Percentiles rank a stretch among this genome's conserved stretches.
These are phyloP conservation scores for Pisolithus tinctorius DNA, from an alignment of 768 basidiomycete genomes.

Conservation along the genomic window DNA sequence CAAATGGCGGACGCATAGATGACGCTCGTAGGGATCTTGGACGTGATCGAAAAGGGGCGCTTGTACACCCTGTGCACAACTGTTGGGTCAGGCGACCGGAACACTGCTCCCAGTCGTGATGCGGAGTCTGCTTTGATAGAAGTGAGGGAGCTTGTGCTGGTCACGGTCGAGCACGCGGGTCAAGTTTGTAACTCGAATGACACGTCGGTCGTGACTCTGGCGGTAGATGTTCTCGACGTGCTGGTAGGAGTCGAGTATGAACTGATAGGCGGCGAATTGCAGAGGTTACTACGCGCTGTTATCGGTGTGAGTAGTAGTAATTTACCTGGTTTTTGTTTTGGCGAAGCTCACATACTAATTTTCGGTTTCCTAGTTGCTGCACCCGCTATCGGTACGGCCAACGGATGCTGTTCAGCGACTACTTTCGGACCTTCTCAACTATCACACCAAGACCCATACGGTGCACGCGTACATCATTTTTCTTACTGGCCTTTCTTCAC, in stretches of 20 bases:
- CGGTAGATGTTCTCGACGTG: constrained; percentile 41
- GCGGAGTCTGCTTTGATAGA: constrained; percentile 7
- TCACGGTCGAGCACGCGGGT: constrained; percentile 24
- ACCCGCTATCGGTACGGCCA: background rate
- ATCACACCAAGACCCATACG: constrained; percentile 67
- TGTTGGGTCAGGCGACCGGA: background rate
- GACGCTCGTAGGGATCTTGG: constrained; percentile 34
- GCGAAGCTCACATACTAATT: constrained; percentile 1
- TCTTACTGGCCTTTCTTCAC: constrained; percentile 33
- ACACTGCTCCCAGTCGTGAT: background rate
- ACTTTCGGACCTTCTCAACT: constrained; percentile 52
- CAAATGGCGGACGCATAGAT: constrained; percentile 6
- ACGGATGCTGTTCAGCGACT: constrained; percentile 25
- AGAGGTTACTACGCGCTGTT: constrained; percentile 43
- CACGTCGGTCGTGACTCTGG: constrained; percentile 19
- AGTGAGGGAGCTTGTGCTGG: constrained; percentile 33
- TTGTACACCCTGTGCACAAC: constrained; percentile 24
- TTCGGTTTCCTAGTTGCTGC: constrained; percentile 11
- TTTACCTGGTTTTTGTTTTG: background rate
- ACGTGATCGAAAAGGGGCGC: constrained; percentile 45
- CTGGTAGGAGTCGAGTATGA: constrained; percentile 59
- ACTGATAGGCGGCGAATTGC: constrained; percentile 42
- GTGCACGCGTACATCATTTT: constrained; percentile 43
- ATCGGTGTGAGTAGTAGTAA: constrained; percentile 35
- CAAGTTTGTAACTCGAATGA: constrained; percentile 6